Base-by-base conservation (phyloP, 768 basidiomycete genomes). In the Macrolepiota albuminosa region DNA sequence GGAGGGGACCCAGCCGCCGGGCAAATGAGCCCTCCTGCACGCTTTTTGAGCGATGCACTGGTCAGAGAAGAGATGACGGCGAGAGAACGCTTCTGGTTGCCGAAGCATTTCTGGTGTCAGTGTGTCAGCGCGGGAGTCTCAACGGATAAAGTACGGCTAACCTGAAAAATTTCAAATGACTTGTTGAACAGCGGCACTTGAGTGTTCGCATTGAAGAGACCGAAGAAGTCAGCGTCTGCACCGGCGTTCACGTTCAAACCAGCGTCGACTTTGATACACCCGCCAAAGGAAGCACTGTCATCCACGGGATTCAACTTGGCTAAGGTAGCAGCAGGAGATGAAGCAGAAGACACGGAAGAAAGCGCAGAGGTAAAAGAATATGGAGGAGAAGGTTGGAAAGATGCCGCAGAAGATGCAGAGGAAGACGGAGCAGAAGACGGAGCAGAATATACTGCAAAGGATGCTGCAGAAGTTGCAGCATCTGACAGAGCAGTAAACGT, bases 151-250 rank as follows among this genome's bases (percentile, higher is more conserved):
- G n/a, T 48, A 63, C 62, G 37, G 26, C 14, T 8, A 39, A 71
- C 73, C 69, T 74, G 66, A 66, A 73, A 67, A 40, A 76, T 57
- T 29, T 72, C 65, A 42, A 73, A 74, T 33, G 72, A 63, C 56
- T 71, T 72, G 56, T 49, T 68, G 63, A 75, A 73, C 42, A 77
- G 66, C 8, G 68, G 56, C 7, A 70, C 60, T 52, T 62, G 54
- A 13, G 64, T 69, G 31, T 56, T 62, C 7, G 56, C 51, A 40
- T 71, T 61, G 66, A 76, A 75, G 13, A 76, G 59, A 14, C 64
- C 64, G 58, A 72, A 71, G 64, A 74, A 72, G 21, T 58, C 56
- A 18, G 63, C 73, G 26, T 69, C 59, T 18, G 73, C 73, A n/a
- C 74, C 74, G 13, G 64, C 70, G 39, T 68, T 72, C 49, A 72